Conservation (phyloP, 345 rosid genomes). For the Corymbia maculata region DNA sequence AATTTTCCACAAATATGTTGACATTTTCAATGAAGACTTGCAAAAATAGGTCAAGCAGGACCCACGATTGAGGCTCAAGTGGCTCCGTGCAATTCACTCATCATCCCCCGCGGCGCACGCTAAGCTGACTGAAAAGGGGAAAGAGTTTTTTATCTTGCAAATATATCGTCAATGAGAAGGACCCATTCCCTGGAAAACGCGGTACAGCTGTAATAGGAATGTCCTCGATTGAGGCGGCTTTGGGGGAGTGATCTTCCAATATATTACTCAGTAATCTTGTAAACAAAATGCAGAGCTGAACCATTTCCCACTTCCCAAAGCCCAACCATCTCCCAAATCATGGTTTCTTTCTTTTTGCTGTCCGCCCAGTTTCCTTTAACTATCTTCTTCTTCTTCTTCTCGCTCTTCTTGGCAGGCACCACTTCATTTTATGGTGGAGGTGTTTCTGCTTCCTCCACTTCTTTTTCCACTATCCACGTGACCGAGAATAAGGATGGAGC, state of each 20-base stretch:
- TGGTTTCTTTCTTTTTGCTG: not conserved
- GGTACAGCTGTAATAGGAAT: not conserved
- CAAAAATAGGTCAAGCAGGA: not conserved
- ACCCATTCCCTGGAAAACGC: not conserved
- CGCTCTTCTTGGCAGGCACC: not conserved
- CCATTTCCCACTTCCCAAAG: not conserved
- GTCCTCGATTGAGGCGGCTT: not conserved
- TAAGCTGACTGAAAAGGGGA: not conserved
- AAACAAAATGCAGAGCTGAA: not conserved
- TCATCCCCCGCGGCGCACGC: not conserved
- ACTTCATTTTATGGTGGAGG: not conserved
- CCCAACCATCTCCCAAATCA: not conserved
- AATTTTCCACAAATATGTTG: not conserved
- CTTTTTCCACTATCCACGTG: not conserved
- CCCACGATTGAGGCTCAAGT: accelerated
- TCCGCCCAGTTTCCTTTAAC: not conserved
- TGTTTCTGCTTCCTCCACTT: not conserved
- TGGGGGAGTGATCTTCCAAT: too few relatives aligned
- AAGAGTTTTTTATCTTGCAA: too few relatives aligned
- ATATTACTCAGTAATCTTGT: not conserved
- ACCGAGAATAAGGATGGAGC: not conserved
- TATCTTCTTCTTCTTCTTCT: not conserved
- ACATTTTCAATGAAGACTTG: not conserved
- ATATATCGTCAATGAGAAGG: not conserved
- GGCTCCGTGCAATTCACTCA: not conserved